Evolutionary conservation across 306 rosid genomes (phyloP), one percentile per base, ranked within the genome.

Genomic region (Begonia masoniana): DNA sequence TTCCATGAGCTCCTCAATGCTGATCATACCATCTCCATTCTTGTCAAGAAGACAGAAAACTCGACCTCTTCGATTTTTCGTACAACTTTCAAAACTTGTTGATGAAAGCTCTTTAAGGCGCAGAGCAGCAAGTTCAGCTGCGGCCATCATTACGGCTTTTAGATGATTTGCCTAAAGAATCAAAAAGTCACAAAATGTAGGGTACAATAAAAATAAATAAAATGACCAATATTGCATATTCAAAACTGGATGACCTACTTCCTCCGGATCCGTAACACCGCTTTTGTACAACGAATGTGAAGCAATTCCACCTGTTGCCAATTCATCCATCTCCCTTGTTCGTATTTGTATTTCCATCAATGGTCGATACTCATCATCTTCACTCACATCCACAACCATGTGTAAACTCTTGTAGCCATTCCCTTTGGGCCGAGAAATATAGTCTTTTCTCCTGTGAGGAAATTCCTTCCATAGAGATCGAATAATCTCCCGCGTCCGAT

Each of bases 51-150:
- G 96, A 62, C 68, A 56, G 71, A 91, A 91, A 17, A 77, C 88
- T 54, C 78, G 72, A 75, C 84, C 74, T 31, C 71, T 69, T 62
- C 74, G 87, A 64, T 78, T 80, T 24, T 66, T 52, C 62, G 65
- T 82, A 47, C 67, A 51, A 12, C 76, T 80, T 67, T 57, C 75
- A 55, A 65, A 75, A 62, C 63, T 71, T 42, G 73, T 13, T 17
- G 81, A 67, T 1, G 95, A 87, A 59, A 83, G 57, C 73, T 85
- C 97, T 59, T 66, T 75, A 17, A 91, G 94, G 41, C 95, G 83
- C 73, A 89, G 72, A 10, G 91, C 95, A 56, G 97, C 91, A 61
- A 85, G 77, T 74, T 85, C 97, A 55, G 94, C 97, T 10, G 97
- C 96, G 52, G 97, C 96, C 75, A 91, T 63, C 89, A 82, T 64